phyloP scores from a whole-genome alignment of 2,329 filamentous ascomycete species.

The Apiospora sp. region DNA sequence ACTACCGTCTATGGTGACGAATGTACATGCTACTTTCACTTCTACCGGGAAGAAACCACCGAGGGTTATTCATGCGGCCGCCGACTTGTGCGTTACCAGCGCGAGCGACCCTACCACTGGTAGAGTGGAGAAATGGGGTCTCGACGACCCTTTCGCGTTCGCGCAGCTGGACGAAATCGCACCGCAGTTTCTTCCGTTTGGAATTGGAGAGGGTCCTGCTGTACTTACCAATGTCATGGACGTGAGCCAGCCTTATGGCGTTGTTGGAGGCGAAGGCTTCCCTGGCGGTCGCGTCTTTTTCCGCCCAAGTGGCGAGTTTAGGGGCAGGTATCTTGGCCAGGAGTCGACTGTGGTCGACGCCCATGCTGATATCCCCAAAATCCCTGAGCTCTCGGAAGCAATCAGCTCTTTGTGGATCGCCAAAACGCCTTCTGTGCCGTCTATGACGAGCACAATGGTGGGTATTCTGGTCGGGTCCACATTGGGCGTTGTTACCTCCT shows the following conservation, averaged over 20 bases:
- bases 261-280: constrained; percentile 85
- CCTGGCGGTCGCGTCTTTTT: constrained; percentile 85
- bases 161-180: constrained; percentile 81
- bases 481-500: constrained; percentile 81
- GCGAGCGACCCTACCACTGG: constrained; percentile 80
- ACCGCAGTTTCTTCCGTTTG: constrained; percentile 77
- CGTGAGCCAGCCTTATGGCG: constrained; percentile 83
- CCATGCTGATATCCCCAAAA: constrained; percentile 77
- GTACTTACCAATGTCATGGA: constrained; percentile 89
- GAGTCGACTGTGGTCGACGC: constrained; percentile 68
- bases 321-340: constrained; percentile 76
- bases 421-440: constrained; percentile 77
- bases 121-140: constrained; percentile 83
- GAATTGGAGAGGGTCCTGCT: constrained; percentile 79
- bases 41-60: constrained; percentile 76
- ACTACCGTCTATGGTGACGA: constrained; percentile 79
- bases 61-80: constrained; percentile 82
- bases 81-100: constrained; percentile 80
- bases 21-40: constrained; percentile 79
- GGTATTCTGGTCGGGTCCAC: constrained; percentile 87
- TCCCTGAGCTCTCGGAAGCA: constrained; percentile 74
- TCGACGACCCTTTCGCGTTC: constrained; percentile 77
- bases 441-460: constrained; percentile 77
- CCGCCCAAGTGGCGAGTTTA: constrained; percentile 75
- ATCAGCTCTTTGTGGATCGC: constrained; percentile 89